Percentiles rank a stretch among this genome's conserved stretches.
phyloP scores from a whole-genome alignment of 2,329 filamentous ascomycete species.

The Tolypocladium capitatum region DNA sequence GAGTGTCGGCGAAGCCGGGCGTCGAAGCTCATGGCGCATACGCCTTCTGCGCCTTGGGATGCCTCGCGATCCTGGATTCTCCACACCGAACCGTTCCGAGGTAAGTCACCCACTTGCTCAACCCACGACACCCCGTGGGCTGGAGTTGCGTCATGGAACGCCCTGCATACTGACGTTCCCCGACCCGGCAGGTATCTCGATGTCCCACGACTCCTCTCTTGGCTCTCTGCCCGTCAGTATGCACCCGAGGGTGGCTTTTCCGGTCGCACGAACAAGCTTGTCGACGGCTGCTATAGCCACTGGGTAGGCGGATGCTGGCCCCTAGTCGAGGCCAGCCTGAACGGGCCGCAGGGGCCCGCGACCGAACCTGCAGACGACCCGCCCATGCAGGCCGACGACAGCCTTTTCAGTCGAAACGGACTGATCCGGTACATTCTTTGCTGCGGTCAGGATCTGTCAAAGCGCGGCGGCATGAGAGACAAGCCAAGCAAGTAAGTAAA shows the following conservation, averaged over 20 bases:
- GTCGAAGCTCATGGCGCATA: slow-evolving; percentile 94
- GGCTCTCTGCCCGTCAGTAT: slow-evolving; percentile 83
- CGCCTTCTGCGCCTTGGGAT: slow-evolving; percentile 85
- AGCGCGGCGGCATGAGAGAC: slow-evolving; percentile 72
- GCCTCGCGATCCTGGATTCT: slow-evolving; percentile 71
- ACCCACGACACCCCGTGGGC: slow-evolving; percentile 12
- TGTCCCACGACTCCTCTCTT: slow-evolving; percentile 62
- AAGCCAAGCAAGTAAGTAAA: slow-evolving; percentile 74
- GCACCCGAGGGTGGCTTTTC: slow-evolving; percentile 85
- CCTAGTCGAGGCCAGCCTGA: slow-evolving; percentile 67
- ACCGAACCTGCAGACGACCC: slow-evolving; percentile 15
- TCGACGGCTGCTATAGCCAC: slow-evolving; percentile 96
- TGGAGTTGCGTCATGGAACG: slow-evolving; percentile 16
- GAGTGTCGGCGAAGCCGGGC: slow-evolving; percentile 73
- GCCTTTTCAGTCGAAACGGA: slow-evolving; percentile 69
- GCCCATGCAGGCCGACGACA: slow-evolving; percentile 21
- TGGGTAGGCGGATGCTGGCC: slow-evolving; percentile 97
- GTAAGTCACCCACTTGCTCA: slow-evolving; percentile 31
- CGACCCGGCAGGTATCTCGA: slow-evolving; percentile 52
- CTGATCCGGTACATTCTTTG: slow-evolving; percentile 79
- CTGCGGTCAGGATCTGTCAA: slow-evolving; percentile 66
- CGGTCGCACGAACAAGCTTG: slow-evolving; percentile 91
- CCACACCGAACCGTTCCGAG: slow-evolving; percentile 61
- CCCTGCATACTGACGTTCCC: slow-evolving; percentile 18
- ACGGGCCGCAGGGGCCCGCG: slow-evolving; percentile 29